Conservation (phyloP, 345 rosid genomes). For the Ceriops zippeliana region DNA sequence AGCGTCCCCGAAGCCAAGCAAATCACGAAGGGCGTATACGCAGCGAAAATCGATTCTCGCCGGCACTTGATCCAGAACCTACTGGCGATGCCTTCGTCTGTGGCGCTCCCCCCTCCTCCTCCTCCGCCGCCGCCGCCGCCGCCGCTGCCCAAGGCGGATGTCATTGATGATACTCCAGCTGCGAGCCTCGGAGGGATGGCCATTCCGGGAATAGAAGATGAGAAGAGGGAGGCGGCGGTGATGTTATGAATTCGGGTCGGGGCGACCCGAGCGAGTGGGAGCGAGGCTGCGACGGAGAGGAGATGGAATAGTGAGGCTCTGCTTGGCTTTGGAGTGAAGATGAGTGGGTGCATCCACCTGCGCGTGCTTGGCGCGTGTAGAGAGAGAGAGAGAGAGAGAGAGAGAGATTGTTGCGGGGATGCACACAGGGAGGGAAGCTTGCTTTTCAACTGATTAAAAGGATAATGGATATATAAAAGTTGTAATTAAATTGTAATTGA, state of each 20-base stretch:
- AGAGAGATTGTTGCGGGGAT: too few species aligned
- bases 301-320: conserved; percentile 19
- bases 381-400: neutral
- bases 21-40: conserved; percentile 71
- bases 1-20: conserved; percentile 80
- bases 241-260: neutral
- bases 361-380: neutral
- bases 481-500: too few species aligned
- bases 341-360: conserved; percentile 15
- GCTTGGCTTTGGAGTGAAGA: conserved; percentile 24
- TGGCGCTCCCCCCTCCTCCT: conserved; percentile 26
- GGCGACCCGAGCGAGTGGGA: neutral
- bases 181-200: conserved; percentile 20
- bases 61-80: conserved; percentile 72
- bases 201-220: conserved; percentile 16
- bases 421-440: too few species aligned
- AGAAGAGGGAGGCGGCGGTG: neutral
- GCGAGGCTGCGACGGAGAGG: conserved; percentile 1
- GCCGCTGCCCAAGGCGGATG: neutral
- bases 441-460: too few species aligned
- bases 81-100: conserved; percentile 45
- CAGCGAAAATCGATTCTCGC: conserved; percentile 58
- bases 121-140: conserved; percentile 13
- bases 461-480: too few species aligned
- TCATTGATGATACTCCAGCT: neutral